phyloP scores from a whole-genome alignment of 768 basidiomycete genomes.

The Inosperma sp. region DNA sequence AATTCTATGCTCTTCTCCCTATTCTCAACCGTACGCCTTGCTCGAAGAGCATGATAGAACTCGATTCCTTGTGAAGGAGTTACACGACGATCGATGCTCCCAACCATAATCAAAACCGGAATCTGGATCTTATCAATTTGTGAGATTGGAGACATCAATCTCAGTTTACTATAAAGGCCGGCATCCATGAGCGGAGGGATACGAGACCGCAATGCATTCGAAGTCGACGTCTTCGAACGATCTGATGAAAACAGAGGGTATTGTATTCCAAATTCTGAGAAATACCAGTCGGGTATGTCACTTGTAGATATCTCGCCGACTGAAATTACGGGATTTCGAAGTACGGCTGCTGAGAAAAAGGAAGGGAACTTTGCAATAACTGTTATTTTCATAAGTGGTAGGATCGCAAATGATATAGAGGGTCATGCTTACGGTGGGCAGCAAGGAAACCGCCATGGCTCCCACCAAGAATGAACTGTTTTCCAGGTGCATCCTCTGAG shows the following conservation, averaged over 20 bases:
- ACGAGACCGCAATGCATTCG: background rate
- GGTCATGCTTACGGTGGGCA: slow-evolving; percentile 45
- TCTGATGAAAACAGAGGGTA: slow-evolving; percentile 38
- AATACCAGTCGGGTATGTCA: slow-evolving; percentile 73
- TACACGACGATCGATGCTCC: slow-evolving; percentile 57
- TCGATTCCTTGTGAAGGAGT: slow-evolving; percentile 56
- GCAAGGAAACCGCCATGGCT: slow-evolving; percentile 68
- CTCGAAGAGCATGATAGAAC: slow-evolving; percentile 65
- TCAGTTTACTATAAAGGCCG: slow-evolving; percentile 40
- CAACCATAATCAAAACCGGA: slow-evolving; percentile 56
- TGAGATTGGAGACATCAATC: slow-evolving; percentile 51
- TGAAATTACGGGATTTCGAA: slow-evolving; percentile 70
- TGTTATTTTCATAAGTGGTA: slow-evolving; percentile 19
- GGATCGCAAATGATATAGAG: background rate
- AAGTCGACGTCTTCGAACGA: slow-evolving; percentile 13
- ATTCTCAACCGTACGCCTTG: slow-evolving; percentile 17
- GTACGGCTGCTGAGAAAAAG: slow-evolving; percentile 54
- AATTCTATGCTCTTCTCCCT: slow-evolving; percentile 40
- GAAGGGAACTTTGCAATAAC: slow-evolving; percentile 62
- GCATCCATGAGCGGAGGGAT: slow-evolving; percentile 39
- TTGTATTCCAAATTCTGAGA: slow-evolving; percentile 41
- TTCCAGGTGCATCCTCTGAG: slow-evolving; percentile 44
- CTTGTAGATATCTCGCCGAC: slow-evolving; percentile 49
- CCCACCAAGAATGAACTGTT: slow-evolving; percentile 57
- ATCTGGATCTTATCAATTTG: slow-evolving; percentile 46